A percentile compares a stretch with the other conserved stretches of the same genome.
These are phyloP conservation scores for Carex parvula DNA, from an alignment of 176 grass and related monocot species.

Conservation along the genomic window DNA sequence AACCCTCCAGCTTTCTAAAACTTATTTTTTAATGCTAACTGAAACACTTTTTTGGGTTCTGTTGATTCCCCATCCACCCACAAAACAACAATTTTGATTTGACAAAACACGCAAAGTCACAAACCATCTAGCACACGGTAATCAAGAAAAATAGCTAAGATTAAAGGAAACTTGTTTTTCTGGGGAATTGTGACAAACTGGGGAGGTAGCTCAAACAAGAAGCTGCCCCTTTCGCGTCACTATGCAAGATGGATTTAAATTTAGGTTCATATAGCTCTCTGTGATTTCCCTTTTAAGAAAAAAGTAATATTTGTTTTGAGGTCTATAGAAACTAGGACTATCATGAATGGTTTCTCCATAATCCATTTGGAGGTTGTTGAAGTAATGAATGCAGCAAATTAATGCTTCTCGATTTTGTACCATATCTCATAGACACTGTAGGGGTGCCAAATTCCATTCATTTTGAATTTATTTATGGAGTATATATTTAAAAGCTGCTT, in stretches of 20 bases:
- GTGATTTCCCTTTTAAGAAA: background rate
- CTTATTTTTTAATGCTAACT: background rate
- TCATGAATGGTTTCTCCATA: background rate
- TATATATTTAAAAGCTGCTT: background rate
- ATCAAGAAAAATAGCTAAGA: background rate
- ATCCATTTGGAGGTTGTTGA: conserved; percentile 27
- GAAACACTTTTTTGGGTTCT: background rate
- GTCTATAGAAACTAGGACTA: background rate
- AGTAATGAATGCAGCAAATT: conserved; percentile 20
- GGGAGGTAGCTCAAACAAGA: conserved; percentile 1
- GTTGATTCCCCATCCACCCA: background rate
- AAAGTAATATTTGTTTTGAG: background rate
- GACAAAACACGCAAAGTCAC: background rate
- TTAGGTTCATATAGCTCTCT: background rate
- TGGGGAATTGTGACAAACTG: conserved; percentile 1
- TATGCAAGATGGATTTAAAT: conserved; percentile 11
- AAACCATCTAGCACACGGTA: background rate
- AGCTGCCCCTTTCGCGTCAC: background rate
- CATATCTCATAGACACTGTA: background rate
- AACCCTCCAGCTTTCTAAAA: background rate
- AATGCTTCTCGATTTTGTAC: conserved; percentile 24
- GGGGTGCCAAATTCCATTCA: conserved; percentile 1
- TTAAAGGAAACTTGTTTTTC: background rate
- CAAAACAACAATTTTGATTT: background rate
- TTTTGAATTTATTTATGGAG: background rate